A percentile compares a stretch with the other conserved stretches of the same genome.
phyloP scores from a whole-genome alignment of 2,329 filamentous ascomycete genomes.

The Lecanicillium sp. region DNA sequence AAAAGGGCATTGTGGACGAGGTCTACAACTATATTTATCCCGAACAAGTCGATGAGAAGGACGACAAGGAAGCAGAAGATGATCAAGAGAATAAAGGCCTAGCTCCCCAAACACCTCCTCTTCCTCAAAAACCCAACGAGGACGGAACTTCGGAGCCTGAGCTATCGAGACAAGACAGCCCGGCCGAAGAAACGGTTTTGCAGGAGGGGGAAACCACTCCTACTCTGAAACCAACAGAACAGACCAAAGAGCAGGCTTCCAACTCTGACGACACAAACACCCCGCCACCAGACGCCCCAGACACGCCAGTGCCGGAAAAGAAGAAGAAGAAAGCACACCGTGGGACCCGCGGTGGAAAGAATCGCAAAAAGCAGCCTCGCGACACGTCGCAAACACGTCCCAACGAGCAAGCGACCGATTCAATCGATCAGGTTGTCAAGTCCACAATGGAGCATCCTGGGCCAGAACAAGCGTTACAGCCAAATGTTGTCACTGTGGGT shows the following conservation, averaged over 20 bases:
- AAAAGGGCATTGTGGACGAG: slow-evolving; percentile 14
- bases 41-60: slow-evolving; percentile 3
- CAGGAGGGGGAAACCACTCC: not conserved
- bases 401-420: slow-evolving; percentile 33
- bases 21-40: slow-evolving; percentile 5
- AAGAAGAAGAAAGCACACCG: slow-evolving; percentile 64
- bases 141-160: too few species aligned
- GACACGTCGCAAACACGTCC: slow-evolving; percentile 41
- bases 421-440: slow-evolving; percentile 54
- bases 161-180: too few species aligned
- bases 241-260: slow-evolving; percentile 4
- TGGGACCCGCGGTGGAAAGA: slow-evolving; percentile 65
- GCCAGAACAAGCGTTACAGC: slow-evolving; percentile 44
- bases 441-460: slow-evolving; percentile 48
- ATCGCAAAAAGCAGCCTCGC: slow-evolving; percentile 50
- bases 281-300: slow-evolving; percentile 7
- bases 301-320: slow-evolving; percentile 34
- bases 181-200: not conserved
- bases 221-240: not conserved
- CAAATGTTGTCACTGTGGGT: slow-evolving; percentile 51
- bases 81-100: not conserved
- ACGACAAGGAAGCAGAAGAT: not conserved
- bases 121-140: too few species aligned
- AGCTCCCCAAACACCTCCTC: too few species aligned
- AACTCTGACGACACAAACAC: slow-evolving; percentile 8